A percentile compares a stretch with the other conserved stretches of the same genome.
phyloP scores from a whole-genome alignment of 768 basidiomycete genomes.

The Pisolithus microcarpus region DNA sequence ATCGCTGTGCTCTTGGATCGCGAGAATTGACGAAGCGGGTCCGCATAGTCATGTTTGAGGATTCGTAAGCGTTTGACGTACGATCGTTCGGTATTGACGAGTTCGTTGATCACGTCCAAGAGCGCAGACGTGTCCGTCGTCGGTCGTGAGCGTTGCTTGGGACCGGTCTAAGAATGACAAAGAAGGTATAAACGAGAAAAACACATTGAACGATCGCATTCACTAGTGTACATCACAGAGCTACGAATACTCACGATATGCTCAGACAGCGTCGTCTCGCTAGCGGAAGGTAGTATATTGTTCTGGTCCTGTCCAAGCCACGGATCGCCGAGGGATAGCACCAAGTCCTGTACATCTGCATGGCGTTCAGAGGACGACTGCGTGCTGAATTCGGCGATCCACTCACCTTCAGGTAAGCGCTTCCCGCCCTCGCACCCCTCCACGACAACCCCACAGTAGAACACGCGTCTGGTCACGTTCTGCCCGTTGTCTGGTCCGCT shows the following conservation, averaged over 20 bases:
- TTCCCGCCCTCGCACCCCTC: conserved; percentile 72
- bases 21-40: conserved; percentile 83
- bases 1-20: conserved; percentile 80
- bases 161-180: conserved; percentile 16
- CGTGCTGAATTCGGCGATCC: background rate
- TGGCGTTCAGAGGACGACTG: conserved; percentile 4
- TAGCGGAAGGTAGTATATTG: conserved; percentile 38
- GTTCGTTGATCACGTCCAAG: conserved; percentile 72
- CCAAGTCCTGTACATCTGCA: conserved; percentile 71
- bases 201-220: background rate
- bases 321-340: conserved; percentile 68
- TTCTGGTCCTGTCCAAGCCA: conserved; percentile 46
- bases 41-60: conserved; percentile 84
- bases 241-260: conserved; percentile 35
- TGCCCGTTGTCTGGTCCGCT: background rate
- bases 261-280: conserved; percentile 32
- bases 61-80: conserved; percentile 80
- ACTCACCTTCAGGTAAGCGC: conserved; percentile 59
- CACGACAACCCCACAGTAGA: conserved; percentile 85
- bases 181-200: background rate
- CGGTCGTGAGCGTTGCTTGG: conserved; percentile 44
- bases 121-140: conserved; percentile 61
- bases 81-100: conserved; percentile 82
- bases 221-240: background rate
- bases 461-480: conserved; percentile 65